phyloP scores from a whole-genome alignment of 1,284 basidiomycete genomes.

The Ganoderma sp. region DNA sequence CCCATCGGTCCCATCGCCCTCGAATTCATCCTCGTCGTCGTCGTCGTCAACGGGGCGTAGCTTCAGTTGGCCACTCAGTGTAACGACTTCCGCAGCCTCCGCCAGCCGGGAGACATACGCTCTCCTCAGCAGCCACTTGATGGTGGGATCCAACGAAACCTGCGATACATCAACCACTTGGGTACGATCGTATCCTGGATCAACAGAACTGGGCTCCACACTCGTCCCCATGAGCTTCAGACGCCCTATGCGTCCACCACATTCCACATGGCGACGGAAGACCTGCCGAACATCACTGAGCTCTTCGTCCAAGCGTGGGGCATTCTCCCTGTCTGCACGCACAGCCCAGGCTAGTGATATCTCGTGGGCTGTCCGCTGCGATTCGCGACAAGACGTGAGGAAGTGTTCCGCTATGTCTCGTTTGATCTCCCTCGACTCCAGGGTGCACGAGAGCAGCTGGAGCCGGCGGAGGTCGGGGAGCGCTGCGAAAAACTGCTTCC shows the following conservation, averaged over 20 bases:
- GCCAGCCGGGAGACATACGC: neutral
- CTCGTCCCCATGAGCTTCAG: neutral
- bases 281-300: neutral
- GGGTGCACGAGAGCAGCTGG: neutral
- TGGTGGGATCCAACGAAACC: neutral
- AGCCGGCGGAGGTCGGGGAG: neutral
- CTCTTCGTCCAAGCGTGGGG: neutral
- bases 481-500: neutral
- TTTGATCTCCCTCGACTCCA: constrained; percentile 1
- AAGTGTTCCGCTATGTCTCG: neutral
- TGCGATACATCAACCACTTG: neutral
- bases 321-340: neutral
- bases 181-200: neutral
- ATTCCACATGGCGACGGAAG: neutral
- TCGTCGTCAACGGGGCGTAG: neutral
- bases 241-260: neutral
- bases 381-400: neutral
- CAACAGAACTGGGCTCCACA: neutral
- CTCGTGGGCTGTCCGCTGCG: neutral
- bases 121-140: neutral
- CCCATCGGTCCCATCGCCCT: neutral
- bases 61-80: neutral
- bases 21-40: neutral
- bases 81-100: neutral
- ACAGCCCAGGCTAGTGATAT: neutral